These are phyloP conservation scores for Pestalotiopsis sp. DNA, from an alignment of 2,329 filamentous ascomycete genomes.

Conservation along the genomic window DNA sequence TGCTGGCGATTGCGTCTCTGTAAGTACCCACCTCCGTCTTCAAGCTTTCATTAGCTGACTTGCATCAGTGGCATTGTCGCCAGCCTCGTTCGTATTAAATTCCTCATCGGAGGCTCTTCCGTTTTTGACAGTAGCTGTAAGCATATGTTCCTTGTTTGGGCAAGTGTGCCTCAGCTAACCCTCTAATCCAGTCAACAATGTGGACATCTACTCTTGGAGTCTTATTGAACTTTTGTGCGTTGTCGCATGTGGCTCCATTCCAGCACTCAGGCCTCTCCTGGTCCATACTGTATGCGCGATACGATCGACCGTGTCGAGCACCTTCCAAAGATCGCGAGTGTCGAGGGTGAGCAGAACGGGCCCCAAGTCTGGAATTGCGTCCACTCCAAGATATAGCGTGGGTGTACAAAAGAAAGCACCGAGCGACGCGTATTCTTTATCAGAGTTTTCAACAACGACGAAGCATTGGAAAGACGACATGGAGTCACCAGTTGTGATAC, in stretches of 20 bases:
- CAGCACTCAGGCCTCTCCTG: not conserved
- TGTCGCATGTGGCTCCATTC: conserved; percentile 2
- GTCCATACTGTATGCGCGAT: not conserved
- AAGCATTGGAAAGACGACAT: not conserved
- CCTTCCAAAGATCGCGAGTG: not conserved
- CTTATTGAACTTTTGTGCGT: conserved; percentile 9
- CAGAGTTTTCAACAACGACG: conserved; percentile 1
- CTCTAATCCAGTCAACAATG: not conserved
- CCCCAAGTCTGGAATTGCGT: not conserved
- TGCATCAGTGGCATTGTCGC: not conserved
- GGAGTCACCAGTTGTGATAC: not conserved
- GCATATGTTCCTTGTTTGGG: not conserved
- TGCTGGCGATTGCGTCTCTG: conserved; percentile 8
- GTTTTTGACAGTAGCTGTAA: conserved; percentile 8
- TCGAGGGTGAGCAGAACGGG: not conserved
- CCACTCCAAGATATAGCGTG: not conserved
- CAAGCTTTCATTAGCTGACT: not conserved
- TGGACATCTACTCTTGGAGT: conserved; percentile 7
- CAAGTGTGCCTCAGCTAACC: not conserved
- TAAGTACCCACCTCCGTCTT: not conserved
- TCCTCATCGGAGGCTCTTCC: not conserved
- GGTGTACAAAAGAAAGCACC: not conserved
- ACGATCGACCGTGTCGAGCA: conserved; percentile 2
- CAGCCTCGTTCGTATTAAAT: conserved; percentile 7
- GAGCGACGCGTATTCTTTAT: not conserved